These are phyloP conservation scores for Cardiosporidium cionae DNA, from an alignment of 169 alveolate genomes.

Conservation along the genomic window DNA sequence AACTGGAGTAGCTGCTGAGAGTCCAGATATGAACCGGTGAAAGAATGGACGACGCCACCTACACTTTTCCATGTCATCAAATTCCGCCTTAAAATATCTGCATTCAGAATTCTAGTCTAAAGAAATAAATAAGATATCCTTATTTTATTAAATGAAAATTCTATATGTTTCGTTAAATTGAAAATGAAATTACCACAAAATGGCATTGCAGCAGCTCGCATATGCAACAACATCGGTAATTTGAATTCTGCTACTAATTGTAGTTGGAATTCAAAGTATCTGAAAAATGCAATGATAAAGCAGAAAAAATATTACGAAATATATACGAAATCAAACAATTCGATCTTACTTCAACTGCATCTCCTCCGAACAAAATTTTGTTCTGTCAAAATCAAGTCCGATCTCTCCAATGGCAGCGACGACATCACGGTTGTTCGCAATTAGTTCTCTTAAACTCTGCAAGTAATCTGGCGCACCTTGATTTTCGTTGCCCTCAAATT, in stretches of 20 bases:
- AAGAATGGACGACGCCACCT: conserved; percentile 94
- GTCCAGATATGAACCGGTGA: conserved; percentile 81
- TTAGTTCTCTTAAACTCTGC: conserved; percentile 50
- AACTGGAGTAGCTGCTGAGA: conserved; percentile 56
- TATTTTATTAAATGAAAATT: no score
- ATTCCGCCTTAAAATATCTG: conserved; percentile 71
- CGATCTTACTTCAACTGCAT: conserved; percentile 58
- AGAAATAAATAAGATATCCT: no score
- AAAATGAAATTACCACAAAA: no score
- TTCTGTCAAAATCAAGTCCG: conserved; percentile 74
- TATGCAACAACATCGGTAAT: neutral
- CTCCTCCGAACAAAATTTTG: conserved; percentile 58
- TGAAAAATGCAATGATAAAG: no score
- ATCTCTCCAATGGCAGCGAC: conserved; percentile 75
- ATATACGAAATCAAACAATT: no score
- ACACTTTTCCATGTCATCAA: conserved; percentile 66
- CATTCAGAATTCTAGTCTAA: no score
- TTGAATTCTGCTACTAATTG: neutral
- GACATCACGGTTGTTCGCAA: conserved; percentile 44
- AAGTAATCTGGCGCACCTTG: no score
- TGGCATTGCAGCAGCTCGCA: no score
- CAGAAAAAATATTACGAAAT: no score
- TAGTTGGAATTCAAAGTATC: neutral
- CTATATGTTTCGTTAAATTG: no score
- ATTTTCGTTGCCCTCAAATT: conserved; percentile 18